Percentiles rank a stretch among this genome's conserved stretches.
Evolutionary conservation across 805 yeast species (phyloP).

Genomic region (Saturnispora diversa): DNA sequence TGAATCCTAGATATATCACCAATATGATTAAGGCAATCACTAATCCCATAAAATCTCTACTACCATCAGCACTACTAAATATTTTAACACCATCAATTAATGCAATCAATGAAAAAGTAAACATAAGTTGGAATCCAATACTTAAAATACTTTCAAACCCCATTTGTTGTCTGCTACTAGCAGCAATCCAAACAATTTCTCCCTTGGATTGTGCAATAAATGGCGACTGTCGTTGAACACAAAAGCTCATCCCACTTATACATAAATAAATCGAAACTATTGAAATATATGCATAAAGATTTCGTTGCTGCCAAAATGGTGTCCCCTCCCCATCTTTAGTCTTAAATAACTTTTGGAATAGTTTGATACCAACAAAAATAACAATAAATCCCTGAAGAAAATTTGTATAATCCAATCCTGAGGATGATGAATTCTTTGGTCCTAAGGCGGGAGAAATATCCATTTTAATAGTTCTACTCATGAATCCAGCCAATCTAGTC

Average conservation of each 20-base stretch:
- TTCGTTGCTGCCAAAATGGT: constrained; percentile 11
- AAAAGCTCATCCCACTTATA: constrained; percentile 58
- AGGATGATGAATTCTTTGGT: background rate
- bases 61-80: background rate
- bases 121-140: constrained; percentile 39
- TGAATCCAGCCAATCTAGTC: constrained; percentile 8
- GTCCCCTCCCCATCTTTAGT: background rate
- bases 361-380: constrained; percentile 9
- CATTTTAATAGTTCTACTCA: constrained; percentile 5
- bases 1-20: constrained; percentile 16
- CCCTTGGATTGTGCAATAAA: constrained; percentile 47
- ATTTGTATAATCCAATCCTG: constrained; percentile 7
- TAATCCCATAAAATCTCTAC: constrained; percentile 1
- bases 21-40: constrained; percentile 3
- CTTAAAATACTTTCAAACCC: constrained; percentile 58
- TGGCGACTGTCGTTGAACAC: constrained; percentile 53
- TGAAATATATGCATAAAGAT: constrained; percentile 23
- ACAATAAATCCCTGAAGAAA: constrained; percentile 9
- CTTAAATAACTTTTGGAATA: constrained; percentile 5
- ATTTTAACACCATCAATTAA: constrained; percentile 28
- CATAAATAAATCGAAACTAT: constrained; percentile 36
- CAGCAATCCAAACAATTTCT: constrained; percentile 43
- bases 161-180: constrained; percentile 61
- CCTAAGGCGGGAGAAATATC: constrained; percentile 10
- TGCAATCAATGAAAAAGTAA: constrained; percentile 35